Percentiles rank a stretch among this genome's conserved stretches.
phyloP scores from a whole-genome alignment of 2,329 filamentous ascomycete genomes.

The Talaromyces sp. region DNA sequence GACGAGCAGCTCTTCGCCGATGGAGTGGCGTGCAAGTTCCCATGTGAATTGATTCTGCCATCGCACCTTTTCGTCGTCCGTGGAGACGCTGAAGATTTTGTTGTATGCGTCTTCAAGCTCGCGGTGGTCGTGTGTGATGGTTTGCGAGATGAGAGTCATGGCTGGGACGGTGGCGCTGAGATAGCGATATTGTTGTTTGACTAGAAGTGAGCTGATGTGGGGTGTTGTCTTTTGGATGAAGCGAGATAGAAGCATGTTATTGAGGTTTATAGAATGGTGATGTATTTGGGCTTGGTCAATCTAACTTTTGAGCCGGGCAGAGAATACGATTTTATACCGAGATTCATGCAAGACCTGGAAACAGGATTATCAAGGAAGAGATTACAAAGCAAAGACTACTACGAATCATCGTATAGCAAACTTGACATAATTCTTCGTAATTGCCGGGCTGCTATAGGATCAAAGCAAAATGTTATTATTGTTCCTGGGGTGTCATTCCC shows the following conservation, averaged over 20 bases:
- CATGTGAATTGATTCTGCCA: conserved; percentile 54
- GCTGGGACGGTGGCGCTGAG: not conserved
- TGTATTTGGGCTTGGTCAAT: not conserved
- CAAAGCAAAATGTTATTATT: not conserved
- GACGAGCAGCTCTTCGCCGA: conserved; percentile 53
- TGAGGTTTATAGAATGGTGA: not conserved
- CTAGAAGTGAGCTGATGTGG: not conserved
- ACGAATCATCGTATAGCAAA: not conserved
- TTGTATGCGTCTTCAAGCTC: conserved; percentile 45
- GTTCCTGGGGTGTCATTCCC: not conserved
- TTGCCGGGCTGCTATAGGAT: not conserved
- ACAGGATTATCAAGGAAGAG: not conserved
- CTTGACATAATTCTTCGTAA: not conserved
- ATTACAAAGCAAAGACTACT: not conserved
- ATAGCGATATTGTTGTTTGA: not conserved
- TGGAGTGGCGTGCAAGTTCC: conserved; percentile 52
- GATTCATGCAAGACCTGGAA: not conserved
- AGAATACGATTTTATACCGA: not conserved
- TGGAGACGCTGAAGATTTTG: conserved; percentile 40
- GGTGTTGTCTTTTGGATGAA: not conserved
- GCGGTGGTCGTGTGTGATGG: conserved; percentile 43
- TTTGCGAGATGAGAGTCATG: conserved; percentile 31
- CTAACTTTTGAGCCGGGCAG: not conserved
- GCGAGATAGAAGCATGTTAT: not conserved
- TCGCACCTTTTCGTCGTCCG: conserved; percentile 43